Evolutionary conservation across 2,329 filamentous ascomycete genomes (phyloP).

Genomic region (Pseudogymnoascus sp.): DNA sequence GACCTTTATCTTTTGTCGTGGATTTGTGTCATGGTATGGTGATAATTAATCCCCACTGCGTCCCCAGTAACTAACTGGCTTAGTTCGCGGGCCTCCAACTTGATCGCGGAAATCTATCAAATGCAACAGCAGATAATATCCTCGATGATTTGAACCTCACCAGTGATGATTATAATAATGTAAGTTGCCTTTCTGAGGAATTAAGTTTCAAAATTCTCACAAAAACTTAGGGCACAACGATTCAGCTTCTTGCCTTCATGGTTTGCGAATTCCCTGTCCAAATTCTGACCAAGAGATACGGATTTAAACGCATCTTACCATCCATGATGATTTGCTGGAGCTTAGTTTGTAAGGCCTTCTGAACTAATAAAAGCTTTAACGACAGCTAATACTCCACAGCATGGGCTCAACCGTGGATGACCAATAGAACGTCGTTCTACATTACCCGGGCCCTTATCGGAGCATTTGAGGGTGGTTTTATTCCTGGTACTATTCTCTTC

Average conservation of each 20-base stretch:
- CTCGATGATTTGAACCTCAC: slow-evolving; percentile 46
- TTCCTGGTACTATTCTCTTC: slow-evolving; percentile 57
- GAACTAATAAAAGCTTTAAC: background rate
- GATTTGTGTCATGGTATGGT: slow-evolving; percentile 41
- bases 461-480: slow-evolving; percentile 50
- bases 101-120: slow-evolving; percentile 57
- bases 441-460: slow-evolving; percentile 48
- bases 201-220: slow-evolving; percentile 21
- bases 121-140: slow-evolving; percentile 57
- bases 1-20: slow-evolving; percentile 38
- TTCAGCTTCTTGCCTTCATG: slow-evolving; percentile 50
- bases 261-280: slow-evolving; percentile 54
- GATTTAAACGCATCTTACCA: slow-evolving; percentile 51
- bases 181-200: slow-evolving; percentile 33
- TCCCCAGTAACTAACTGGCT: slow-evolving; percentile 30
- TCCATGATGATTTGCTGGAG: slow-evolving; percentile 47
- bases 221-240: slow-evolving; percentile 40
- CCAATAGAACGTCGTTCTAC: slow-evolving; percentile 42
- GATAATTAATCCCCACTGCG: background rate
- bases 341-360: slow-evolving; percentile 34
- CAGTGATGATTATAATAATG: slow-evolving; percentile 51
- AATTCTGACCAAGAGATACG: slow-evolving; percentile 50
- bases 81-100: slow-evolving; percentile 57
- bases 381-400: slow-evolving; percentile 35
- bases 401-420: slow-evolving; percentile 47